Base-by-base conservation (phyloP, 768 basidiomycete genomes). In the Trametopsis cervina region DNA sequence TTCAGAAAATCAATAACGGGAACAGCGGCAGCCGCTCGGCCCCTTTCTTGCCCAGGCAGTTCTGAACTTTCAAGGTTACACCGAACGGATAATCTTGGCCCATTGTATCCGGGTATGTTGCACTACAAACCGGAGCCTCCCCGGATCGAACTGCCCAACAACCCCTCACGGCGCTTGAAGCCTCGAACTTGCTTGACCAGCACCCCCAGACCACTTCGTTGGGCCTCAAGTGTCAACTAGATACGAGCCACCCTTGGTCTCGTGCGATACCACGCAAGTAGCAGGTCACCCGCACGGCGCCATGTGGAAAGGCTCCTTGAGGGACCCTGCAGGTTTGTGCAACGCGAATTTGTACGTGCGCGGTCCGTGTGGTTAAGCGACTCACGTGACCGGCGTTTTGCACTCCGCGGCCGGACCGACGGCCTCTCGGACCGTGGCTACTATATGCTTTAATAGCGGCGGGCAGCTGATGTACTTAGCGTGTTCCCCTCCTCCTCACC, bases 21-120 rank as follows among this genome's bases (percentile, higher is more conserved):
- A n/a, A n/a, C n/a, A 70, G 29, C 29, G 29, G 29, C 29, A 33
- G 15, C 29, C 29, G 29, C 15, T 33, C 29, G 29, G 29, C 29
- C 29, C 29, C 29, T 33, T 33, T n/a, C n/a, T n/a, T n/a, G n/a
- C n/a, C n/a, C n/a, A n/a, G n/a, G n/a, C n/a, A n/a, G n/a, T n/a
- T n/a, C n/a, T n/a, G n/a, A n/a, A n/a, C n/a, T n/a, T 33, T 33
- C 29, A 33, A 7, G 29, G 29, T 7, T 7, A 33, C 29, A 33
- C 7, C 9, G 15, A 15, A 7, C 29, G 29, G 15, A 15, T 7
- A 33, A 15, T 33, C 7, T 33, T 7, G 29, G 29, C 29, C 7
- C 29, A 33, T 7, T 33, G 9, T 33, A 7, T 15, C 15, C 29
- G 7, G 9, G 7, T 33, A 7, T 33, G 7, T 33, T 15, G 29